Conservation (phyloP, 306 rosid species). For the Prunus davidiana region DNA sequence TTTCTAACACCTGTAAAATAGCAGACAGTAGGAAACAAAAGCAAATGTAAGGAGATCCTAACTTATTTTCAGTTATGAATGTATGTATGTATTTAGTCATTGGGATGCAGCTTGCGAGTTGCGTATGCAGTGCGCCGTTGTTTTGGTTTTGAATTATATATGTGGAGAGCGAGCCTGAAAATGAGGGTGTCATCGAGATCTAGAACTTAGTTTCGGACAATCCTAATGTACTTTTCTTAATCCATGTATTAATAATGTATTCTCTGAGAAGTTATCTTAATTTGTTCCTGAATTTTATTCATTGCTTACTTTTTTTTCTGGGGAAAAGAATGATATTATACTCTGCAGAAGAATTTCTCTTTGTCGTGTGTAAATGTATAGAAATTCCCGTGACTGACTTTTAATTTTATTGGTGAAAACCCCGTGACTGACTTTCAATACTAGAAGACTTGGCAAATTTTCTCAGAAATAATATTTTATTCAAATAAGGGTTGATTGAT, state of each 20-base stretch:
- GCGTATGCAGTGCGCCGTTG: neutral
- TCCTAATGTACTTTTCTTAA: neutral
- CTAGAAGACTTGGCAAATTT: too few species aligned
- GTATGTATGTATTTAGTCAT: constrained; percentile 30
- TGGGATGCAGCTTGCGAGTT: constrained; percentile 17
- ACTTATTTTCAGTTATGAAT: constrained; percentile 29
- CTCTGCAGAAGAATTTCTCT: neutral
- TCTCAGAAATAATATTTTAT: neutral
- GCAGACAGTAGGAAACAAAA: constrained; percentile 35
- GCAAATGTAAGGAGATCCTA: constrained; percentile 32
- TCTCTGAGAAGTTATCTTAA: neutral
- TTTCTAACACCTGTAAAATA: constrained; percentile 55
- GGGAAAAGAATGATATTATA: neutral
- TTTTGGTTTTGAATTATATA: too few species aligned
- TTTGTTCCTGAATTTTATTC: too few species aligned
- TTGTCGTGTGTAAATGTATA: neutral
- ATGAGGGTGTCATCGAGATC: too few species aligned
- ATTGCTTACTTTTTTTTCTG: neutral
- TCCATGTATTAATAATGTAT: neutral
- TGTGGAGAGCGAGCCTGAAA: too few species aligned
- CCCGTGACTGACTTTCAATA: neutral
- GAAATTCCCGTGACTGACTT: neutral
- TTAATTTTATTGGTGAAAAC: too few species aligned
- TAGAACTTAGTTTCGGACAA: too few species aligned
- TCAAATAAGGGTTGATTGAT: neutral